phyloP scores from a whole-genome alignment of 2,329 filamentous ascomycete genomes.

The Meredithiella fracta region DNA sequence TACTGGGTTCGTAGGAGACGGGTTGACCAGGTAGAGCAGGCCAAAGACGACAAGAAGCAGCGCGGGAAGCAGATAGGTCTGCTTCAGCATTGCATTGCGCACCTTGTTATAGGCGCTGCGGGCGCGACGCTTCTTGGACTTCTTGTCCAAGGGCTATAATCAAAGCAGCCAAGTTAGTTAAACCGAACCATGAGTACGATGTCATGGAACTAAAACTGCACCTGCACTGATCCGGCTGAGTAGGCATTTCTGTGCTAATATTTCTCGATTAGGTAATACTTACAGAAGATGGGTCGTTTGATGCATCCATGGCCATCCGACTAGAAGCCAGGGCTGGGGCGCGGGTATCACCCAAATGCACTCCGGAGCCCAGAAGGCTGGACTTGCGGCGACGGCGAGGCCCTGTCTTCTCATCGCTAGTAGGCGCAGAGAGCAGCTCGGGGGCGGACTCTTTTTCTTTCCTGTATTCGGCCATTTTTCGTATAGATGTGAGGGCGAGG shows the following conservation, averaged over 20 bases:
- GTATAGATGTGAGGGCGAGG: not conserved
- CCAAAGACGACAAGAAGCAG: conserved; percentile 48
- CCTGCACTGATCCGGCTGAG: not conserved
- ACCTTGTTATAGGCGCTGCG: conserved; percentile 31
- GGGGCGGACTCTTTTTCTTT: not conserved
- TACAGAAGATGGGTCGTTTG: conserved; percentile 12
- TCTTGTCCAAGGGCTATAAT: conserved; percentile 9
- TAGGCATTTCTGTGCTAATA: not conserved
- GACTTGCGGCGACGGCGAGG: conserved; percentile 38
- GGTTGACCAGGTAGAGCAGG: conserved; percentile 56
- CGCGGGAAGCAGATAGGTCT: conserved; percentile 51
- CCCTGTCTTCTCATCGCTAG: conserved; percentile 16
- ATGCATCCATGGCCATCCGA: conserved; percentile 28
- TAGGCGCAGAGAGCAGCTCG: not conserved
- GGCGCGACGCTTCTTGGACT: conserved; percentile 39
- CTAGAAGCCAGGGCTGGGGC: conserved; percentile 38
- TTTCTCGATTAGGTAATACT: not conserved
- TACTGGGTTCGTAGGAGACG: conserved; percentile 60
- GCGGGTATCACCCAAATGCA: conserved; percentile 39
- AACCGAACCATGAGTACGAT: not conserved
- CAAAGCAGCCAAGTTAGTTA: conserved; percentile 7
- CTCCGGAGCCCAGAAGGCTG: conserved; percentile 35
- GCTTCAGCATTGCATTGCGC: conserved; percentile 41
- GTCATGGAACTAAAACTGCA: not conserved
- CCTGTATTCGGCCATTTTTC: not conserved